Base-by-base conservation (phyloP, 192 early-diverging fungal genomes). In the Chytriomyces sp. region DNA sequence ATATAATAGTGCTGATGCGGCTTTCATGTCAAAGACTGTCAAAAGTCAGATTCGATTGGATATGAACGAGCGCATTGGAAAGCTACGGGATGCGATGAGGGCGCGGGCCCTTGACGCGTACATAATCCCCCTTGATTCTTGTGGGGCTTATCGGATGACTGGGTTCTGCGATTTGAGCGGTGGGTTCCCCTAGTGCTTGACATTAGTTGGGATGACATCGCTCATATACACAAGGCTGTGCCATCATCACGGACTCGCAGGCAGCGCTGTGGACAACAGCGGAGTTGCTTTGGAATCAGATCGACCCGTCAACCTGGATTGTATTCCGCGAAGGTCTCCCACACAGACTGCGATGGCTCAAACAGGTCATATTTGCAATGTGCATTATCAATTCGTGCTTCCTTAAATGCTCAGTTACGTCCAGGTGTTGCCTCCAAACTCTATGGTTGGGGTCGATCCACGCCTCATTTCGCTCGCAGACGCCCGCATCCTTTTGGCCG, bases 231-330 rank as follows among this genome's bases (percentile, higher is more conserved):
- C 74, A 89, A 12, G 90, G 92, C 34, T 87, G 90, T 57, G 96
- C 95, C 5, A 86, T 99, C 40, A 88, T 99, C 17, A 91, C 93
- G 3, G 41, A 77, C 33, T 85, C 90, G 37, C 73, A 85, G 56
- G 95, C 95, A 55, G 89, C 91, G 33, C 85, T 99, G 59, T 99
- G 96, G 76, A 99, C 96, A 99, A 99, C 83, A 80, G 83, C 66
- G 96, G 95, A 12, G 73, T 95, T 31, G 89, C 92, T 0, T n/a
- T n/a, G n/a, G n/a, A n/a, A n/a, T n/a, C n/a, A n/a, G n/a, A n/a
- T n/a, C n/a, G n/a, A n/a, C n/a, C n/a, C n/a, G n/a, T n/a, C n/a
- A n/a, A n/a, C n/a, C n/a, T n/a, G n/a, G n/a, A n/a, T n/a, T n/a
- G n/a, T n/a, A n/a, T n/a, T n/a, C n/a, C n/a, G n/a, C n/a, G n/a